Base-by-base conservation (phyloP, 805 yeast species). In the Hanseniaspora pseudoguilliermondii region DNA sequence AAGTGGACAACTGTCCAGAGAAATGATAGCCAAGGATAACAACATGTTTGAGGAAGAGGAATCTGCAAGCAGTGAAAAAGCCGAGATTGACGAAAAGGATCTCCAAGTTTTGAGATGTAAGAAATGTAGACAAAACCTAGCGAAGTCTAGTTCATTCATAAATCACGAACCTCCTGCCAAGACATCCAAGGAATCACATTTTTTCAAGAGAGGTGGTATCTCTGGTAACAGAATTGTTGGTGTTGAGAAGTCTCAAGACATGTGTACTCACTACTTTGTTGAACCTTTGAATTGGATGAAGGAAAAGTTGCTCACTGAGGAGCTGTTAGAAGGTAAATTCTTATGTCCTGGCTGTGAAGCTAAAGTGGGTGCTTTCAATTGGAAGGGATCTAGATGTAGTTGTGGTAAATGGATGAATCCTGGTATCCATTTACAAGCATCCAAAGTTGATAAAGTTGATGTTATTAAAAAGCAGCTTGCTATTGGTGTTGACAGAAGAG, bases 391-490 rank as follows among this genome's bases (percentile, higher is more conserved):
- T 1, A 73, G 95, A 62, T 93, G 98, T 68, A 81, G 93, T 57
- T 93, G 98, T 68, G 97, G 97, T 2, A 81, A 80, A 62, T 93
- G 98, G 98, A 83, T 91, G 75, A 78, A 87, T 10, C 98, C 98
- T 0, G 95, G 95, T 1, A 76, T 93, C 58, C 87, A 86, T 66
- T 68, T 93, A 55, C 89, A 83, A 66, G 73, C 82, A 32, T 84
- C 89, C 7, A 86, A 86, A 66, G 91, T 87, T 5, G 97, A 91
- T 65, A 79, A 80, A 58, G 73, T 81, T 53, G 62, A 66, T 25
- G 44, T 38, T 34, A 67, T 61, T 43, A 60, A 50, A 39, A 57
- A 50, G 15, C 35, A 49, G 13, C 58, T 56, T 47, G 48, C 56
- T 23, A 36, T 57, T 18, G 59, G 58, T 43, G 32, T 46, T n/a